Conservation (phyloP, 108 stramenopile genomes). For the Cyclotella choctawhatcheeana region DNA sequence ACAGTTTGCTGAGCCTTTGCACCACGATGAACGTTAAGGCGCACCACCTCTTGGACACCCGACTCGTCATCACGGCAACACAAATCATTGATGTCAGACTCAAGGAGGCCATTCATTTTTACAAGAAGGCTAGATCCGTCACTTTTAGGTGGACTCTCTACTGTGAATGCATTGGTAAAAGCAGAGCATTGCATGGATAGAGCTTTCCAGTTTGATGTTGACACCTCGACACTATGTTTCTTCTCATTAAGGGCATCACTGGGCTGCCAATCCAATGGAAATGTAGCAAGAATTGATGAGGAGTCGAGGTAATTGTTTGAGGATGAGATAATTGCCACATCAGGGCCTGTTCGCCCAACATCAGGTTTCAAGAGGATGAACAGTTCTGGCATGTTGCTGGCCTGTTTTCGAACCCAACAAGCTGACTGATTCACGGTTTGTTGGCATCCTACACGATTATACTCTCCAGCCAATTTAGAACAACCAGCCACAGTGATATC, state of each 20-base stretch:
- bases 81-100: slow-evolving; percentile 36
- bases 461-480: slow-evolving; percentile 35
- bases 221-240: slow-evolving; percentile 23
- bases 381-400: slow-evolving; percentile 30
- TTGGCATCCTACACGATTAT: slow-evolving; percentile 46
- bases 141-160: slow-evolving; percentile 35
- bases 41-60: slow-evolving; percentile 7
- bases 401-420: slow-evolving; percentile 57
- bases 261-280: slow-evolving; percentile 68
- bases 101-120: slow-evolving; percentile 43
- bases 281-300: slow-evolving; percentile 42
- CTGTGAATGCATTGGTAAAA: slow-evolving; percentile 21
- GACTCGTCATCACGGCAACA: slow-evolving; percentile 29
- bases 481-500: slow-evolving; percentile 34
- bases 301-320: slow-evolving; percentile 49
- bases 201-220: slow-evolving; percentile 19
- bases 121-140: slow-evolving; percentile 38
- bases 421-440: slow-evolving; percentile 66
- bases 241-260: slow-evolving; percentile 59
- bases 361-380: slow-evolving; percentile 66
- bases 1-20: slow-evolving; percentile 55
- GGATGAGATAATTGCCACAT: slow-evolving; percentile 59
- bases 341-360: slow-evolving; percentile 59
- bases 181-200: slow-evolving; percentile 30
- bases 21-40: slow-evolving; percentile 44